Evolutionary conservation across 257 asterid genomes (phyloP).

Genomic region (Nicotiana otophora): DNA sequence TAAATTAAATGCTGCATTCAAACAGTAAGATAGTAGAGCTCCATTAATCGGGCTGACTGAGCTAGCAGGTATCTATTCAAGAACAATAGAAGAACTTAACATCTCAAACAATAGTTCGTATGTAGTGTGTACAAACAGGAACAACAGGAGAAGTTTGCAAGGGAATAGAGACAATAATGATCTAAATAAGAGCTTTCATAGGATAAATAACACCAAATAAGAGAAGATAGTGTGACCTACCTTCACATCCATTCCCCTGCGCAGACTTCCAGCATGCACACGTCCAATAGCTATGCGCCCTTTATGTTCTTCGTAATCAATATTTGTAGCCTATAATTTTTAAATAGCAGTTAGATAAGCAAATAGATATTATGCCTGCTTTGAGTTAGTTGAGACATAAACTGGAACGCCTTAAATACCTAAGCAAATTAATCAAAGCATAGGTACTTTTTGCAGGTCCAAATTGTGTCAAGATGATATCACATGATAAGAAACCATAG

Average conservation of each 20-base stretch:
- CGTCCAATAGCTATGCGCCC: constrained; percentile 99
- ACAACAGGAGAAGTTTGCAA: constrained; percentile 5
- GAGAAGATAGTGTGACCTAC: constrained; percentile 34
- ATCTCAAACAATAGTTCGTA: background rate
- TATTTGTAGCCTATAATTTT: constrained; percentile 76
- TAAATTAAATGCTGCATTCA: background rate
- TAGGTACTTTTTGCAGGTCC: background rate
- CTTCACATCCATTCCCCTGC: constrained; percentile 90
- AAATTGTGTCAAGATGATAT: background rate
- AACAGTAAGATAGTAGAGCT: constrained; percentile 2
- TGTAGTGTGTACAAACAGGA: background rate
- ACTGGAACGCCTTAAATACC: background rate
- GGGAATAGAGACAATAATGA: background rate
- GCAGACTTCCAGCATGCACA: constrained; percentile 81
- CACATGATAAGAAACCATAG: background rate
- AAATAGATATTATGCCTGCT: background rate
- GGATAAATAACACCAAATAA: background rate
- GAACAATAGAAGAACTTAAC: background rate
- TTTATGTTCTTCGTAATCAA: constrained; percentile 93
- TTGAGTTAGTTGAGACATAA: background rate
- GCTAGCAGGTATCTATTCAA: background rate
- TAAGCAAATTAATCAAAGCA: background rate
- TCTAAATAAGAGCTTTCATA: constrained; percentile 11
- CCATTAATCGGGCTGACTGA: background rate
- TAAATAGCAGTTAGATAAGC: background rate